Percentiles rank a stretch among this genome's conserved stretches.
Evolutionary conservation across 768 basidiomycete species (phyloP).

Genomic region (Tricholoma sp.): DNA sequence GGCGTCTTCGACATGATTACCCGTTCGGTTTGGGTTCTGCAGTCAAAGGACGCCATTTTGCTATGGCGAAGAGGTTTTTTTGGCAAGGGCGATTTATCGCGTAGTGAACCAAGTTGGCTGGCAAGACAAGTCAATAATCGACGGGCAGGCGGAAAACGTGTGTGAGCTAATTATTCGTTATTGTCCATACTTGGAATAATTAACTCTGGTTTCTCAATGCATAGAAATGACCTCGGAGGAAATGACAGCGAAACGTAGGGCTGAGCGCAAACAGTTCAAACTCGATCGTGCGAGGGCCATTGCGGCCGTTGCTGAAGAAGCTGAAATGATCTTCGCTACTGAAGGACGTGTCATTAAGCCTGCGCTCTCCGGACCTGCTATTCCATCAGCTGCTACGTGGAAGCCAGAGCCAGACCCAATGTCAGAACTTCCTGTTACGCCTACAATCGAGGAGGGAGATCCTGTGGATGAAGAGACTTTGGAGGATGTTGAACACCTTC

Average conservation of each 20-base stretch:
- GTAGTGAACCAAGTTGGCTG: slow-evolving; percentile 95
- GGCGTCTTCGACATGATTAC: slow-evolving; percentile 76
- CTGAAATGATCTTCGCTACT: slow-evolving; percentile 66
- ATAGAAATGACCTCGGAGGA: slow-evolving; percentile 85
- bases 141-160: slow-evolving; percentile 56
- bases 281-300: slow-evolving; percentile 86
- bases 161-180: slow-evolving; percentile 18
- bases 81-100: slow-evolving; percentile 90
- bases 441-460: slow-evolving; percentile 24
- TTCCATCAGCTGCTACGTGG: slow-evolving; percentile 82
- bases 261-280: slow-evolving; percentile 91
- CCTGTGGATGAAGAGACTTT: slow-evolving; percentile 40
- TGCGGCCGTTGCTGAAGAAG: slow-evolving; percentile 74
- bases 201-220: neutral
- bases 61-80: slow-evolving; percentile 94
- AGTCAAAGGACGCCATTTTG: slow-evolving; percentile 54
- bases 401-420: slow-evolving; percentile 35
- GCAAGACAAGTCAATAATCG: slow-evolving; percentile 69
- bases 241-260: slow-evolving; percentile 79
- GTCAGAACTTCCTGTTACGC: slow-evolving; percentile 16
- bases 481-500: slow-evolving; percentile 83
- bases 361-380: slow-evolving; percentile 52
- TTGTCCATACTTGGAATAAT: neutral
- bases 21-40: slow-evolving; percentile 83
- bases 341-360: slow-evolving; percentile 63